Evolutionary conservation across 2,329 filamentous ascomycete genomes (phyloP), one percentile per base, ranked within the genome.

Genomic region (Thielaviopsis euricoi): DNA sequence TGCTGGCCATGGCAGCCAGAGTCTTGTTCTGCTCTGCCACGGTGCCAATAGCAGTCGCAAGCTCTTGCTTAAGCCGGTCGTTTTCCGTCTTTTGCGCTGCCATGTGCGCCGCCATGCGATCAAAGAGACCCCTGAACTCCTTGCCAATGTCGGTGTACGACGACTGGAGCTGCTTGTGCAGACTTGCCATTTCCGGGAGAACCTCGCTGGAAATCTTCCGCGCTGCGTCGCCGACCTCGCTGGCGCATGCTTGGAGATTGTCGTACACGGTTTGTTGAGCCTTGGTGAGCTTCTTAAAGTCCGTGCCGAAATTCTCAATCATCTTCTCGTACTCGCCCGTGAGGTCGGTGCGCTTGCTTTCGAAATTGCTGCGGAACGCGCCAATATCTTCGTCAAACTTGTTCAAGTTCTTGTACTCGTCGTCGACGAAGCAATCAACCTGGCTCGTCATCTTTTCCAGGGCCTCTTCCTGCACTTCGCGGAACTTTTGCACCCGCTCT

Each of bases 61-160:
- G 49, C 40, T 61, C 56, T 40, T 58, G 52, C n/a, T 56, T 53
- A 22, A 61, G 26, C 13, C 29, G 13, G 23, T 58, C 59, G 5
- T 49, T 56, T 25, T 61, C 59, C 22, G 57, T 55, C 50, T 56
- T 56, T 53, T 60, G 57, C 48, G 54, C 56, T 43, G 81, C 80
- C 58, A 96, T 77, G 63, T 89, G 84, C 62, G 78, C 81, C 54
- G 87, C 76, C 54, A 96, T 76, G 13, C 87, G 83, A 62, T 95
- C 89, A 63, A 97, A 95, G 23, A 91, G 80, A 5, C 74, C 73
- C 67, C 91, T 94, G 73, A 95, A 89, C 63, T 97, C 89, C 60
- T 84, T 83, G 9, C 89, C 89, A 1, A 97, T 78, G 1, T 81
- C 78, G 63, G 83, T 86, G 68, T 95, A 96, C 0, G 91, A 96